These are phyloP conservation scores for Coprinopsis strossmayeri DNA, from an alignment of 768 basidiomycete species.

Conservation along the genomic window DNA sequence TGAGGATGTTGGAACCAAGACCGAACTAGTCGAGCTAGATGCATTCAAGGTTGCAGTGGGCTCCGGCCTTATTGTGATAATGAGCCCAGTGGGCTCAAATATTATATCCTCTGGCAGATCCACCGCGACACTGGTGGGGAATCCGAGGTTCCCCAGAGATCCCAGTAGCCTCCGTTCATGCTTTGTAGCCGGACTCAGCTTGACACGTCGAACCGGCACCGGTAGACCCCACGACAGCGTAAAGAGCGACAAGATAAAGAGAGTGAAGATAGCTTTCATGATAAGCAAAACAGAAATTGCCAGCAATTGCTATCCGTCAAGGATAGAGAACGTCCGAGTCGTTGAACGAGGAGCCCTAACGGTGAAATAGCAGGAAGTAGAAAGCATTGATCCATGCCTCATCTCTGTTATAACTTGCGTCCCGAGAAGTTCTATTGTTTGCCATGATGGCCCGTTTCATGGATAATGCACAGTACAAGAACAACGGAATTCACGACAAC, in stretches of 20 bases:
- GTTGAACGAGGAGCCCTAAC: neutral
- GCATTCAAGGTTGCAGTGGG: neutral
- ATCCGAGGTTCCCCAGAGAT: neutral
- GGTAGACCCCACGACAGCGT: neutral
- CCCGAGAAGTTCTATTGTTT: too few species aligned
- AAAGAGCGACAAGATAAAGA: neutral
- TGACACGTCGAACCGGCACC: neutral
- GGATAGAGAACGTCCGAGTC: neutral
- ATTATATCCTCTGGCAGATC: neutral
- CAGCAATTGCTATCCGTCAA: conserved; percentile 1
- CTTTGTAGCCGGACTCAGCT: too few species aligned
- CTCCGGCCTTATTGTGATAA: neutral
- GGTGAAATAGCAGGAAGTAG: too few species aligned
- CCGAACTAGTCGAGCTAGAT: neutral
- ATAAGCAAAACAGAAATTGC: neutral
- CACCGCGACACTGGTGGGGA: too few species aligned
- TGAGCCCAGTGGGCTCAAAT: neutral
- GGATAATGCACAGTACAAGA: neutral
- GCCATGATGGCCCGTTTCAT: too few species aligned
- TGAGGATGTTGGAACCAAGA: neutral
- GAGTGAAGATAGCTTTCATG: neutral
- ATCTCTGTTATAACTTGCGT: too few species aligned
- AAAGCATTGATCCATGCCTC: too few species aligned
- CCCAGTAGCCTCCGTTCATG: neutral
- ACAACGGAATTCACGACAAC: neutral